Percentiles rank a stretch among this genome's conserved stretches.
These are phyloP conservation scores for Wallacemonas rigidus DNA, from an alignment of 208 protist genomes.

Conservation along the genomic window DNA sequence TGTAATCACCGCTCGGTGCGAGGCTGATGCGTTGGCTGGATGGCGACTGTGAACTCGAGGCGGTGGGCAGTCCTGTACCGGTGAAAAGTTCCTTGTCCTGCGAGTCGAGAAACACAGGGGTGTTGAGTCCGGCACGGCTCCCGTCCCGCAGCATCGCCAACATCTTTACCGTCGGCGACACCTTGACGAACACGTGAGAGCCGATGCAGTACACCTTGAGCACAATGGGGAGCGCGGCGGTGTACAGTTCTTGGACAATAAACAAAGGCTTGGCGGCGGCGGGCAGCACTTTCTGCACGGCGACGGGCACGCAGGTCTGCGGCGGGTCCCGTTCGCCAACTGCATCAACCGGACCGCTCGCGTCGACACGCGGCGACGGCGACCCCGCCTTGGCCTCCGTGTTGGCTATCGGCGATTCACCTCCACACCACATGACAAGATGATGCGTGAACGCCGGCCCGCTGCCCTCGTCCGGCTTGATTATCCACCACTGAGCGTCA, in stretches of 20 bases:
- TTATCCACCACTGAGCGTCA: slow-evolving; percentile 64
- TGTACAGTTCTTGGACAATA: slow-evolving; percentile 76
- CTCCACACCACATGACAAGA: slow-evolving; percentile 64
- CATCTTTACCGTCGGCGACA: slow-evolving; percentile 57
- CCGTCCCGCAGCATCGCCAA: slow-evolving; percentile 28
- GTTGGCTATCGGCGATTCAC: background rate
- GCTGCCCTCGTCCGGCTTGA: slow-evolving; percentile 78
- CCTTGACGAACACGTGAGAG: slow-evolving; percentile 52
- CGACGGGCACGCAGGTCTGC: slow-evolving; percentile 19
- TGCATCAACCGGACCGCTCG: background rate
- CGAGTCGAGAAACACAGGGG: slow-evolving; percentile 63
- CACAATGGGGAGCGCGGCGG: slow-evolving; percentile 63
- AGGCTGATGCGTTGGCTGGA: slow-evolving; percentile 6
- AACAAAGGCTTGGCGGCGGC: slow-evolving; percentile 37
- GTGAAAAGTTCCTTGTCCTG: slow-evolving; percentile 58
- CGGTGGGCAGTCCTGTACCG: slow-evolving; percentile 20
- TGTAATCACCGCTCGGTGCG: slow-evolving; percentile 2
- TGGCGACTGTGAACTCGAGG: slow-evolving; percentile 11
- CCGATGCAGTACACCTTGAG: slow-evolving; percentile 87
- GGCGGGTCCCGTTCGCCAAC: background rate
- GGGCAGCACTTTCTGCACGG: slow-evolving; percentile 44
- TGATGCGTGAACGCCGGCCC: slow-evolving; percentile 75
- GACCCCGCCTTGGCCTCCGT: background rate
- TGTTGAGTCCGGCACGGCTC: slow-evolving; percentile 23
- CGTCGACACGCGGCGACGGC: background rate